Conservation (phyloP, 2,329 filamentous ascomycete genomes). For the Exserohilum rostratum region DNA sequence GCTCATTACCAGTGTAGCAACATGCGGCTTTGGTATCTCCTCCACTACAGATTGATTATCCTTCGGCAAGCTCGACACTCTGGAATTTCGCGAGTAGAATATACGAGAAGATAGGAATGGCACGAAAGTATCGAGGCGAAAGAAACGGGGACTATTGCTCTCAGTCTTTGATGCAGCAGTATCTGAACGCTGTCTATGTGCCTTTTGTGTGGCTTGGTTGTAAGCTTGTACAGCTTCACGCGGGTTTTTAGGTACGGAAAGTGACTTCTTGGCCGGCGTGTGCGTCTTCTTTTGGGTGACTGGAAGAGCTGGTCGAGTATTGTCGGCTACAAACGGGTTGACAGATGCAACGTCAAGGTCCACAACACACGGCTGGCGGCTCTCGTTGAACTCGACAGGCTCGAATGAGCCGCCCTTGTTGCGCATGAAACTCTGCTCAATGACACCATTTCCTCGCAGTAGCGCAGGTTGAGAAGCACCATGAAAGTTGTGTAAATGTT, state of each 20-base stretch:
- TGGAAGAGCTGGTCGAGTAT: not conserved
- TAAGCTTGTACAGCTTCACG: conserved; percentile 9
- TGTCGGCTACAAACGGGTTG: conserved; percentile 32
- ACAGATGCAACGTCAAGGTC: conserved; percentile 31
- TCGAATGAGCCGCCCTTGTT: conserved; percentile 46
- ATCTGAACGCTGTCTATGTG: conserved; percentile 29
- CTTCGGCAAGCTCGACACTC: conserved; percentile 23
- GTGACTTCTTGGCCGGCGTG: conserved; percentile 13
- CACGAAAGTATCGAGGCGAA: conserved; percentile 40
- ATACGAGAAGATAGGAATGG: conserved; percentile 42
- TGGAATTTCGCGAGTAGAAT: conserved; percentile 39
- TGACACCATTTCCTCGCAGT: conserved; percentile 32
- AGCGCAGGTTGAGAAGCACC: conserved; percentile 35
- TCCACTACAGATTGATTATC: conserved; percentile 35
- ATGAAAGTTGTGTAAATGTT: conserved; percentile 44
- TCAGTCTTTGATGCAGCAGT: conserved; percentile 20
- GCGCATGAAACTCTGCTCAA: conserved; percentile 45
- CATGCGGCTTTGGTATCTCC: conserved; percentile 38
- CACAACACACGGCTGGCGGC: conserved; percentile 38
- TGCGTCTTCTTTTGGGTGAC: conserved; percentile 8
- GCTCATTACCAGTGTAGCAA: conserved; percentile 43
- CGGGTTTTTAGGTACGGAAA: conserved; percentile 23
- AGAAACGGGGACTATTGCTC: conserved; percentile 36
- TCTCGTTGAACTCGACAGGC: conserved; percentile 43
- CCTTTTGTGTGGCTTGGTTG: conserved; percentile 12